Evolutionary conservation across 2,329 filamentous ascomycete genomes (phyloP).

Genomic region (Cercospora nicotianae): DNA sequence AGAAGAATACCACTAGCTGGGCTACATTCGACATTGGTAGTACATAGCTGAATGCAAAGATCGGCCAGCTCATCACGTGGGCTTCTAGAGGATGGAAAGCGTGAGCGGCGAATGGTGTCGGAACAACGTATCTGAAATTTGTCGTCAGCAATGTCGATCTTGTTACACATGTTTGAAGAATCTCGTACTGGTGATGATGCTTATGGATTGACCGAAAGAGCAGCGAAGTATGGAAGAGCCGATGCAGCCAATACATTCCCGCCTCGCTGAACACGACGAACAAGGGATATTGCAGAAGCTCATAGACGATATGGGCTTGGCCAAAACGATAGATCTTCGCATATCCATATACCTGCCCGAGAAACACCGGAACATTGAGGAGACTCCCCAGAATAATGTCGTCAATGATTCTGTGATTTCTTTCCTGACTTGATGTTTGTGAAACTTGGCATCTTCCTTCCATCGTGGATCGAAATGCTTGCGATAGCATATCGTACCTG

Average conservation of each 20-base stretch:
- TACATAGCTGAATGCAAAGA: not conserved
- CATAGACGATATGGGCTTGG: not conserved
- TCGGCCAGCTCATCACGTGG: not conserved
- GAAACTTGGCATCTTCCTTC: not conserved
- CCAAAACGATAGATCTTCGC: not conserved
- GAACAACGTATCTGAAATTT: not conserved
- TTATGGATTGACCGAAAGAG: not conserved
- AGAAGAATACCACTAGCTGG: not conserved
- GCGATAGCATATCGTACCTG: not conserved
- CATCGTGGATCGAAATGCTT: not conserved
- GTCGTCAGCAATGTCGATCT: no score
- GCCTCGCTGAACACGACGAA: not conserved
- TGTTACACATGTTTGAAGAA: no score
- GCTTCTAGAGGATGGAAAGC: not conserved
- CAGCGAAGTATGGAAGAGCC: not conserved
- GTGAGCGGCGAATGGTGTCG: not conserved
- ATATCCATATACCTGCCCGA: not conserved
- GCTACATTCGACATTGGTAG: not conserved
- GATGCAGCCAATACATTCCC: slow-evolving; percentile 2
- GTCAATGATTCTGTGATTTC: not conserved
- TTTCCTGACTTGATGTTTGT: not conserved
- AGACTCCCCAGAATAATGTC: not conserved
- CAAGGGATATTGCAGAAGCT: not conserved
- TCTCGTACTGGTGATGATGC: slow-evolving; percentile 1
- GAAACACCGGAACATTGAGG: not conserved